Percentiles rank a stretch among this genome's conserved stretches.
These are phyloP conservation scores for Pezicula neosporulosa DNA, from an alignment of 2,329 filamentous ascomycete genomes.

Conservation along the genomic window DNA sequence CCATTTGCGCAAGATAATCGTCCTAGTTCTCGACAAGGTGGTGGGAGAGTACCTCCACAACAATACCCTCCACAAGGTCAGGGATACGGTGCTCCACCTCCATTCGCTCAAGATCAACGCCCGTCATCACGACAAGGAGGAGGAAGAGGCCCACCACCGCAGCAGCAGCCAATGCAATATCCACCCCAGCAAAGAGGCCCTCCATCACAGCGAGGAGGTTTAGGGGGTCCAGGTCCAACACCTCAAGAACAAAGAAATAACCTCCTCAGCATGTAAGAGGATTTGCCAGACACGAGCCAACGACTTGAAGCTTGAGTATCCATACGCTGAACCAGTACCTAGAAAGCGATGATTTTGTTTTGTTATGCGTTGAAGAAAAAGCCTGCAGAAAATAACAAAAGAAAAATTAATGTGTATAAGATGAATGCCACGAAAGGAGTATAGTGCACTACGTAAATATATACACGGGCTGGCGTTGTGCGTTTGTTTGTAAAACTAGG, in stretches of 20 bases:
- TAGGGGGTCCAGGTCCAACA: background rate
- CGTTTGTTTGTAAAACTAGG: too few relatives aligned
- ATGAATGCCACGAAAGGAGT: background rate
- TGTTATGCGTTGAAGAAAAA: too few relatives aligned
- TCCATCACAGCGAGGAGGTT: background rate
- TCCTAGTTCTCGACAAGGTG: background rate
- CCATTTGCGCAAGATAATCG: background rate
- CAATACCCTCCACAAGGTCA: background rate
- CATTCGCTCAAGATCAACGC: background rate
- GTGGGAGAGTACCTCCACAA: background rate
- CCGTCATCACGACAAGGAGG: background rate
- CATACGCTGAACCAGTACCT: too few relatives aligned
- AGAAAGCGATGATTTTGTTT: too few relatives aligned
- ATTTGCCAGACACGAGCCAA: background rate
- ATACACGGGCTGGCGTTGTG: background rate
- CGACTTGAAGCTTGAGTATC: too few relatives aligned
- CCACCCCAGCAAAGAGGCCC: background rate
- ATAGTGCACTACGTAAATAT: background rate
- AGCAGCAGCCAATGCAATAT: background rate
- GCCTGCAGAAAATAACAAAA: background rate
- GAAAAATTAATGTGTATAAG: background rate
- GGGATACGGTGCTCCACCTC: background rate
- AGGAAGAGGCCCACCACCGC: background rate
- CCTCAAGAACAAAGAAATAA: background rate
- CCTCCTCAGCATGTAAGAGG: background rate